These are phyloP conservation scores for Hawksworthiomyces lignivorus DNA, from an alignment of 2,329 filamentous ascomycete species.

Conservation along the genomic window DNA sequence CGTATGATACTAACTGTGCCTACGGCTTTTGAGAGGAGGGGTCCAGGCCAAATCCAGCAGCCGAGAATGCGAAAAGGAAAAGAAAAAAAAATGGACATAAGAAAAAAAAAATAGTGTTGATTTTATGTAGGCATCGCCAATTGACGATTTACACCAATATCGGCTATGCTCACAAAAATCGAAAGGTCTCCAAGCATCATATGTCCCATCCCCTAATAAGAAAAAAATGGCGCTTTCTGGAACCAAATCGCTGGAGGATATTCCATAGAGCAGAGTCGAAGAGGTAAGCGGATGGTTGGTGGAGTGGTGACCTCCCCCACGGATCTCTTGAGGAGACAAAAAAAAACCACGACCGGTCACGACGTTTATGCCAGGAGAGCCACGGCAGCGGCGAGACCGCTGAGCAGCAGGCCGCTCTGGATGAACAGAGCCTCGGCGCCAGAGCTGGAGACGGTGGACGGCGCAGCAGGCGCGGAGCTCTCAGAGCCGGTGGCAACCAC, in stretches of 20 bases:
- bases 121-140: neutral
- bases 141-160: neutral
- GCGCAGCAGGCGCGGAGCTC: conserved; percentile 1
- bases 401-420: conserved; percentile 33
- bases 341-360: too few species aligned
- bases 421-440: conserved; percentile 29
- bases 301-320: too few species aligned
- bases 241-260: too few species aligned
- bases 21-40: neutral
- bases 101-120: neutral
- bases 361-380: conserved; percentile 30
- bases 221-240: too few species aligned
- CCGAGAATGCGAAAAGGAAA: conserved; percentile 10
- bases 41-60: conserved; percentile 10
- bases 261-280: too few species aligned
- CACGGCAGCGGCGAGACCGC: conserved; percentile 31
- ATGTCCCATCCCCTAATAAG: too few species aligned
- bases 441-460: conserved; percentile 11
- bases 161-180: neutral
- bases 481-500: neutral
- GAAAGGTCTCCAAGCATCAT: too few species aligned
- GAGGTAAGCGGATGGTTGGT: too few species aligned
- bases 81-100: neutral
- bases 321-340: too few species aligned
- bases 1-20: too few species aligned